Base-by-base conservation (phyloP, 2,329 filamentous ascomycete genomes). In the Hypoxylon sp. region DNA sequence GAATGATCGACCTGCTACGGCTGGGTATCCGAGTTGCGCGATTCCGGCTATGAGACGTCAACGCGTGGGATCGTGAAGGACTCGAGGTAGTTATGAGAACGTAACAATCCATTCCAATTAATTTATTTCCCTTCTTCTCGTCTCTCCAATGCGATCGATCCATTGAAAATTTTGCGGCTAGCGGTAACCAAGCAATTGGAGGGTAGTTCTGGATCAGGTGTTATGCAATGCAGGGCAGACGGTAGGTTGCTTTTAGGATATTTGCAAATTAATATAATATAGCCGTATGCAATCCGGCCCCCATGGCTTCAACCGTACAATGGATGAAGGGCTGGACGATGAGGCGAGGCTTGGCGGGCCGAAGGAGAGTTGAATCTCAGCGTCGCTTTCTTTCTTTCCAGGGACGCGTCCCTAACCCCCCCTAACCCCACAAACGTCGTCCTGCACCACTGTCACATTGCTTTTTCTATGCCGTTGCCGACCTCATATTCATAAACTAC, bases 101-200 rank as follows among this genome's bases (percentile, higher is more conserved):
- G 74, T 74, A 76, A 75, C 74, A 62, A 75, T 76, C 73, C 74
- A 74, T 75, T 62, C 50, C 68, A 68, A 71, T 75, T 76, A 76
- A 76, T 76, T 48, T 74, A 75, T 62, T 64, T 46, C 55, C 23
- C 19, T 17, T 19, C 21, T 19, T 65, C 55, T 50, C 41, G 32
- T 60, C 23, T 59, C 53, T 25, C 57, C 41, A 64, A 51, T 68
- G 66, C 51, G 65, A 53, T 45, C 23, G 49, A 48, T 43, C n/a
- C 11, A 46, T 57, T 53, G 36, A 48, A 57, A 68, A 28, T n/a
- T 63, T 52, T 65, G 53, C 62, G 65, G 57, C 63, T 67, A 65
- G 63, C 50, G n/a, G 52, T 60, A 51, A 51, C 50, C 36, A 48
- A 34, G 60, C 51, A 34, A 41, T 63, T 53, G 60, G 55, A 58